phyloP scores from a whole-genome alignment of 1,284 basidiomycete genomes.

The Schizophyllum commune region DNA sequence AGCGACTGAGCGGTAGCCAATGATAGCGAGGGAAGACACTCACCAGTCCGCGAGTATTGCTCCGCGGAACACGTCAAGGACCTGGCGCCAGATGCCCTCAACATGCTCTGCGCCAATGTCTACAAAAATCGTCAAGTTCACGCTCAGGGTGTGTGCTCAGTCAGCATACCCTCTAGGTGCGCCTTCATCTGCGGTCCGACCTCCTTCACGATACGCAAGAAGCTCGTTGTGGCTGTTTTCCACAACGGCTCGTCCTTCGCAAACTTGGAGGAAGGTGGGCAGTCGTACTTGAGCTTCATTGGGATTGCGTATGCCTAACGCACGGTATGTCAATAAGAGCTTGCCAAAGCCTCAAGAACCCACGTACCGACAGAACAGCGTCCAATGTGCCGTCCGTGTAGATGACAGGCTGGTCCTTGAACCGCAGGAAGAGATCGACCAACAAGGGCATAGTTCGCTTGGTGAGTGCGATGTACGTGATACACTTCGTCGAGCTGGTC shows the following conservation, averaged over 20 bases:
- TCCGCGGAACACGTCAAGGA: conserved; percentile 79
- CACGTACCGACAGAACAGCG: conserved; percentile 67
- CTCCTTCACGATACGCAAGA: conserved; percentile 63
- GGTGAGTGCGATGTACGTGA: conserved; percentile 83
- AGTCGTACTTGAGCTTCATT: conserved; percentile 91
- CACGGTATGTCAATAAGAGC: background rate
- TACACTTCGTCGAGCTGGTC: conserved; percentile 39
- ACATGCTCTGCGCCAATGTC: conserved; percentile 53
- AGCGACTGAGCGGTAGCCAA: background rate
- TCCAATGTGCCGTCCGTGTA: conserved; percentile 83
- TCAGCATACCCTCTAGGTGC: conserved; percentile 37
- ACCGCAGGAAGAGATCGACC: conserved; percentile 62
- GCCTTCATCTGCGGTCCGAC: conserved; percentile 42
- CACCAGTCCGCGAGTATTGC: conserved; percentile 84
- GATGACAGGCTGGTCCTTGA: conserved; percentile 52
- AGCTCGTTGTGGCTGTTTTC: conserved; percentile 80
- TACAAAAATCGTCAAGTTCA: conserved; percentile 17
- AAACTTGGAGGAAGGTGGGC: conserved; percentile 79
- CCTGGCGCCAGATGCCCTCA: conserved; percentile 78
- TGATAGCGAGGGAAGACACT: conserved; percentile 15
- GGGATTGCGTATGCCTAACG: conserved; percentile 87
- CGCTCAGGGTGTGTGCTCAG: background rate
- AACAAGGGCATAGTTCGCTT: conserved; percentile 85
- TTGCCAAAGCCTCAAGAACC: background rate
- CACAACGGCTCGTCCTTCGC: conserved; percentile 83